A percentile compares a stretch with the other conserved stretches of the same genome.
Conservation (phyloP, 805 yeast species). For the Hyphopichia homilentoma region DNA sequence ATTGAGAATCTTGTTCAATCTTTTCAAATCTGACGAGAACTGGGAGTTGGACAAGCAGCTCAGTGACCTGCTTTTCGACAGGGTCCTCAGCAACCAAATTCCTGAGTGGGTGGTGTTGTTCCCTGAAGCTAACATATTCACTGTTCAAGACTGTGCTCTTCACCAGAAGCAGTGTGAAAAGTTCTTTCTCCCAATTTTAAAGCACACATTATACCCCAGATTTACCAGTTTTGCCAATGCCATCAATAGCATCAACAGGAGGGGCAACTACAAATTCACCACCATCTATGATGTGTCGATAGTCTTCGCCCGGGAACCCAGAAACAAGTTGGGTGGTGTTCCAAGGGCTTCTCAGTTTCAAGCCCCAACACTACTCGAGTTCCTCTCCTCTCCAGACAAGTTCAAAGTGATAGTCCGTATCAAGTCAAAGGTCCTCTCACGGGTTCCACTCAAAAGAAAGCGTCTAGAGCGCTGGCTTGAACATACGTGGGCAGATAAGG, state of each 20-base stretch:
- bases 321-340: no score
- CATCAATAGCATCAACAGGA: constrained; percentile 36
- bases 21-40: constrained; percentile 64
- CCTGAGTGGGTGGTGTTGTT: constrained; percentile 67
- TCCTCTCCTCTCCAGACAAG: constrained; percentile 23
- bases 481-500: constrained; percentile 67
- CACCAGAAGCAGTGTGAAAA: constrained; percentile 56
- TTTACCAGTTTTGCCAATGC: constrained; percentile 55
- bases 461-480: constrained; percentile 77
- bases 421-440: constrained; percentile 40
- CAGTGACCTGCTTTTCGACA: constrained; percentile 31
- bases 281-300: constrained; percentile 57
- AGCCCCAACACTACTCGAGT: constrained; percentile 28
- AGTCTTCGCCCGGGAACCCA: constrained; percentile 38
- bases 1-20: constrained; percentile 40
- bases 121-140: constrained; percentile 80
- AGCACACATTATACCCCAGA: constrained; percentile 73
- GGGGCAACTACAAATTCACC: constrained; percentile 31
- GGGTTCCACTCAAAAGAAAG: constrained; percentile 50
- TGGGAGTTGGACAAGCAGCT: constrained; percentile 50
- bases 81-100: constrained; percentile 30
- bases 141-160: constrained; percentile 40
- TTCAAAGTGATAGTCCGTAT: constrained; percentile 45
- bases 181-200: constrained; percentile 57
- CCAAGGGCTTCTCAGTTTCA: constrained; percentile 4